These are phyloP conservation scores for Phialophora verrucosa DNA, from an alignment of 2,329 filamentous ascomycete genomes.

Conservation along the genomic window DNA sequence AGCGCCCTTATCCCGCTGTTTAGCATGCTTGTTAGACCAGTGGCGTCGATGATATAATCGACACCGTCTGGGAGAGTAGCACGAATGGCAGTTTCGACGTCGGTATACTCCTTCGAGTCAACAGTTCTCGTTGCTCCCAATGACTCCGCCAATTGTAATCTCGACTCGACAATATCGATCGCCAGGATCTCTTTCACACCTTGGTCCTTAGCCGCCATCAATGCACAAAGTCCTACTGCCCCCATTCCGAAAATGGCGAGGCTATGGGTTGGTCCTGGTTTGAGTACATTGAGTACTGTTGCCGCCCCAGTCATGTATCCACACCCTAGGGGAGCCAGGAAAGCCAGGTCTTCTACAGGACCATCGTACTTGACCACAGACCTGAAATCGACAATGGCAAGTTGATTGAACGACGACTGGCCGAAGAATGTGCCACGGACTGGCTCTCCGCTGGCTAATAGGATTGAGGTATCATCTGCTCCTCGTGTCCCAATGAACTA, in stretches of 20 bases:
- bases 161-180: conserved; percentile 51
- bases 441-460: conserved; percentile 3
- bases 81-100: conserved; percentile 22
- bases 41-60: conserved; percentile 31
- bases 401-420: conserved; percentile 28
- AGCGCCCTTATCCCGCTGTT: conserved; percentile 19
- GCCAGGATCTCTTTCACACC: conserved; percentile 46
- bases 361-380: conserved; percentile 26
- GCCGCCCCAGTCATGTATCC: conserved; percentile 42
- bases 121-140: conserved; percentile 25
- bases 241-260: conserved; percentile 44
- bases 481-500: conserved; percentile 11
- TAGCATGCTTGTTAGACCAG: conserved; percentile 10
- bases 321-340: conserved; percentile 42
- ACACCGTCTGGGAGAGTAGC: conserved; percentile 19
- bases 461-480: background rate
- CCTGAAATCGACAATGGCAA: conserved; percentile 28
- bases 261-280: conserved; percentile 21
- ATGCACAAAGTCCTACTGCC: conserved; percentile 42
- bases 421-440: conserved; percentile 19
- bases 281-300: conserved; percentile 31
- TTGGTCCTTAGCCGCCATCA: conserved; percentile 42
- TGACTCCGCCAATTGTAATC: conserved; percentile 49
- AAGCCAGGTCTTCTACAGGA: conserved; percentile 28
- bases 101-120: conserved; percentile 37